A percentile compares a stretch with the other conserved stretches of the same genome.
phyloP scores from a whole-genome alignment of 345 rosid genomes.

The Acer yangbiense region DNA sequence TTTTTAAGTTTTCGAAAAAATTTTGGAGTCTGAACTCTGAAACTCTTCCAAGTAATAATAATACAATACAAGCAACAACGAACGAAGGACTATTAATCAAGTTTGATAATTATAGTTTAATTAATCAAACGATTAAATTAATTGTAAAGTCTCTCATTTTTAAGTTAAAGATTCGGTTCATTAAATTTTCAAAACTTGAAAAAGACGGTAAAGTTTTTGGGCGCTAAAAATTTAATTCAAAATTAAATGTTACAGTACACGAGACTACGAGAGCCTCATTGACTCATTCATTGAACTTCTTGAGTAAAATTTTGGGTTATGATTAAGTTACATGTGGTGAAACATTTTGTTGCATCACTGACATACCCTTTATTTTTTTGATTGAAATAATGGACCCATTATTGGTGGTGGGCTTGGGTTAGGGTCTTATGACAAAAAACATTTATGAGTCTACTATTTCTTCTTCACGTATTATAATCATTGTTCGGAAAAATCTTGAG shows the following conservation, averaged over 20 bases:
- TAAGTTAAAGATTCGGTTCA: background rate
- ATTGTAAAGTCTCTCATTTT: background rate
- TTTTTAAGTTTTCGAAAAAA: background rate
- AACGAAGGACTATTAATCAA: too few relatives aligned
- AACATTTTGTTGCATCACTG: background rate
- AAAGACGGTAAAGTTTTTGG: background rate
- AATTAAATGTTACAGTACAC: slow-evolving; percentile 2
- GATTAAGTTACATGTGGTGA: background rate
- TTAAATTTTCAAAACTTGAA: slow-evolving; percentile 28
- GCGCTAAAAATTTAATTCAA: slow-evolving; percentile 39
- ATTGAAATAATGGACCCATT: background rate
- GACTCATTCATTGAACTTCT: background rate
- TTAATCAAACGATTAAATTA: background rate
- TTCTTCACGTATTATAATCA: background rate
- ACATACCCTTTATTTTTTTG: background rate
- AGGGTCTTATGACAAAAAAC: background rate
- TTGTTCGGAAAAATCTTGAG: too few relatives aligned
- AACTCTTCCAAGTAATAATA: too few relatives aligned
- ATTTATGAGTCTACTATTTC: background rate
- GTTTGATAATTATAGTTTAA: background rate
- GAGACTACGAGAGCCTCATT: background rate
- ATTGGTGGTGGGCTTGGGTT: background rate
- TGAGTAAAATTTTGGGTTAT: background rate
- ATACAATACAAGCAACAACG: too few relatives aligned
- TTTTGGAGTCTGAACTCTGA: background rate